phyloP scores from a whole-genome alignment of 2,329 filamentous ascomycete genomes.

The Keithomyces neogunnii region DNA sequence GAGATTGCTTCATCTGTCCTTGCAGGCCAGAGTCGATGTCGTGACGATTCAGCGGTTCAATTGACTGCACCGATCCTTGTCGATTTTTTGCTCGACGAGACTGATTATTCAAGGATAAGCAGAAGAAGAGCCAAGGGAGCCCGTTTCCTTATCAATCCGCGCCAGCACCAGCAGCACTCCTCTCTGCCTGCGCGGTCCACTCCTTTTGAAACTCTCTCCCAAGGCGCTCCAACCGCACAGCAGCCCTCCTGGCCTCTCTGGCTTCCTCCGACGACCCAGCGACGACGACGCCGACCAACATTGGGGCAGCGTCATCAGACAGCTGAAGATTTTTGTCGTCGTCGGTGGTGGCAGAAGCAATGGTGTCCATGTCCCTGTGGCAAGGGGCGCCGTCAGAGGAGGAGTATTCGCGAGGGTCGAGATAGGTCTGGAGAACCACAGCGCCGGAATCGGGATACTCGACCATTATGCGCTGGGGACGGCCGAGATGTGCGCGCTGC shows the following conservation, averaged over 20 bases:
- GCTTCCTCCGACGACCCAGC: slow-evolving; percentile 38
- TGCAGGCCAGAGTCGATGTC: background rate
- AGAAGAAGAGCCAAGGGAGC: background rate
- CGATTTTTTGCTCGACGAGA: background rate
- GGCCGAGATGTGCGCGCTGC: slow-evolving; percentile 42
- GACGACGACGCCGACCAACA: slow-evolving; percentile 47
- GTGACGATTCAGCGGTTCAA: background rate
- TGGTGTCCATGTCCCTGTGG: slow-evolving; percentile 9
- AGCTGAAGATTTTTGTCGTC: slow-evolving; percentile 8
- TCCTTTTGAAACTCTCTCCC: slow-evolving; percentile 46
- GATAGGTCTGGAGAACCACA: slow-evolving; percentile 36
- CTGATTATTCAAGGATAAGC: background rate
- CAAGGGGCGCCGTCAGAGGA: slow-evolving; percentile 6
- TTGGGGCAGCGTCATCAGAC: slow-evolving; percentile 33
- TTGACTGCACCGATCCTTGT: background rate
- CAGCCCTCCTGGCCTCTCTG: slow-evolving; percentile 43
- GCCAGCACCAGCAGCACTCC: slow-evolving; percentile 14
- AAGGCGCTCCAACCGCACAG: slow-evolving; percentile 43
- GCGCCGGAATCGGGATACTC: slow-evolving; percentile 39
- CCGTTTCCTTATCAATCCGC: slow-evolving; percentile 13
- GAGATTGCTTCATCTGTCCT: background rate
- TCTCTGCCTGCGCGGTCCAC: slow-evolving; percentile 31
- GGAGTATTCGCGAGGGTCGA: slow-evolving; percentile 27
- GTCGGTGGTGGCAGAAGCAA: background rate
- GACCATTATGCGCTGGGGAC: slow-evolving; percentile 48